Evolutionary conservation across 768 basidiomycete genomes (phyloP).

Genomic region (Tylopilus subfusipes): DNA sequence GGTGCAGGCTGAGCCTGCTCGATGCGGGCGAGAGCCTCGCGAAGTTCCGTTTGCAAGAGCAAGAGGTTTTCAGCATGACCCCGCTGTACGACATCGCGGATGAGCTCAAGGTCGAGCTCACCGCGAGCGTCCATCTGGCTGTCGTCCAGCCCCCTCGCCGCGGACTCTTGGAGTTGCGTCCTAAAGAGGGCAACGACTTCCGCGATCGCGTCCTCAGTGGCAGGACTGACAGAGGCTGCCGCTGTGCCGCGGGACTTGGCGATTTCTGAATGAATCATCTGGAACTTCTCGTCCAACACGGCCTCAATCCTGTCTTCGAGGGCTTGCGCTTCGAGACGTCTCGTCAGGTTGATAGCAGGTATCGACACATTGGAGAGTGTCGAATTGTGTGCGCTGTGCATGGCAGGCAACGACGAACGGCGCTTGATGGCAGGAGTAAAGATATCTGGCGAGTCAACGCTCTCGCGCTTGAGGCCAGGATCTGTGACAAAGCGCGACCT

Average conservation of each 20-base stretch:
- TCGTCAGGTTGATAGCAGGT: slow-evolving; percentile 49
- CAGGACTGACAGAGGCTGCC: slow-evolving; percentile 35
- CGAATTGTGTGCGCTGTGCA: slow-evolving; percentile 45
- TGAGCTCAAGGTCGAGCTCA: slow-evolving; percentile 74
- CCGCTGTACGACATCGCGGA: slow-evolving; percentile 66
- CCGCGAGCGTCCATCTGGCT: slow-evolving; percentile 68
- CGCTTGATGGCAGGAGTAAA: slow-evolving; percentile 45
- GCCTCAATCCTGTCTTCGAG: slow-evolving; percentile 58
- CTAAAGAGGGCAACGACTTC: slow-evolving; percentile 70
- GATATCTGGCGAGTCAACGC: slow-evolving; percentile 35
- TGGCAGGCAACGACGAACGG: slow-evolving; percentile 56
- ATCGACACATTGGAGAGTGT: slow-evolving; percentile 43
- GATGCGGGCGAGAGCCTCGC: slow-evolving; percentile 44
- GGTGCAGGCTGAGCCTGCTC: slow-evolving; percentile 25
- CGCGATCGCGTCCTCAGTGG: slow-evolving; percentile 58
- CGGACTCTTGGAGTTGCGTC: slow-evolving; percentile 61
- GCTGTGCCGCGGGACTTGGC: slow-evolving; percentile 22
- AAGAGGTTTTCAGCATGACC: slow-evolving; percentile 59
- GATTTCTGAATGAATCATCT: slow-evolving; percentile 43
- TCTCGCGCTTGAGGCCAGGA: slow-evolving; percentile 40
- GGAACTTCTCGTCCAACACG: slow-evolving; percentile 70
- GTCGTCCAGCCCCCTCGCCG: slow-evolving; percentile 54
- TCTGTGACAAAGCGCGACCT: slow-evolving; percentile 57
- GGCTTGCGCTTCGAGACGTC: slow-evolving; percentile 55
- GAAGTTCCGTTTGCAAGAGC: slow-evolving; percentile 58